A percentile compares a stretch with the other conserved stretches of the same genome.
These are phyloP conservation scores for Mycosphaerella arachidis DNA, from an alignment of 2,329 filamentous ascomycete species.

Conservation along the genomic window DNA sequence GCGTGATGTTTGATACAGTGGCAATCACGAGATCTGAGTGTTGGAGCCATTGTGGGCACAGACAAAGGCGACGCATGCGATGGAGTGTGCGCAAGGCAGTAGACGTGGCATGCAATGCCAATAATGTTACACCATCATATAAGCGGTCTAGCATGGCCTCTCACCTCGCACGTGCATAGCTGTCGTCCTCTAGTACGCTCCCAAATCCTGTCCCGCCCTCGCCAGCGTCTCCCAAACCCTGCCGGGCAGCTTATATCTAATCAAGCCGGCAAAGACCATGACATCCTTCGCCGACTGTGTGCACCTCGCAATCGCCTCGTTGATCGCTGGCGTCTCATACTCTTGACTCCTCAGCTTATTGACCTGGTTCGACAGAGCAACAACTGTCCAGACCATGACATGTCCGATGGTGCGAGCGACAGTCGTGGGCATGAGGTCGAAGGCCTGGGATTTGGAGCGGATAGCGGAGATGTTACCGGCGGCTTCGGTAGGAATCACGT, in stretches of 20 bases:
- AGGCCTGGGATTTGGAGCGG: slow-evolving; percentile 73
- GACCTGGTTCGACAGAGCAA: slow-evolving; percentile 75
- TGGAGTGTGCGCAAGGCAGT: not conserved
- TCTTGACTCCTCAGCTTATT: slow-evolving; percentile 64
- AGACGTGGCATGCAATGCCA: not conserved
- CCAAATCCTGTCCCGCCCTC: slow-evolving; percentile 65
- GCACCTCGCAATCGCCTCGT: slow-evolving; percentile 62
- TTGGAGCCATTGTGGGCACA: not conserved
- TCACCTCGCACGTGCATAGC: not conserved
- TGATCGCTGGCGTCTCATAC: slow-evolving; percentile 57
- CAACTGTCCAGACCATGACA: slow-evolving; percentile 88
- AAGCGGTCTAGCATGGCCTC: not conserved
- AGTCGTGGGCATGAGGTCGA: slow-evolving; percentile 70
- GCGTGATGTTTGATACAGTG: slow-evolving; percentile 1
- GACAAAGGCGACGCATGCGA: not conserved
- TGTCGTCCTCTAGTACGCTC: slow-evolving; percentile 28
- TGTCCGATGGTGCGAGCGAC: slow-evolving; percentile 87
- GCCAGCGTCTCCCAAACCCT: slow-evolving; percentile 85
- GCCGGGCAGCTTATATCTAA: slow-evolving; percentile 84
- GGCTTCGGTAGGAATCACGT: slow-evolving; percentile 75
- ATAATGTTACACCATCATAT: not conserved
- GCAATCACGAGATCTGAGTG: not conserved
- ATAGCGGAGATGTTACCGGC: slow-evolving; percentile 72
- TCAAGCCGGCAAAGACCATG: slow-evolving; percentile 88
- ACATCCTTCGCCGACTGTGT: slow-evolving; percentile 80